Evolutionary conservation across 179 eudicot genomes (phyloP).

Genomic region (Beta corolliflora): DNA sequence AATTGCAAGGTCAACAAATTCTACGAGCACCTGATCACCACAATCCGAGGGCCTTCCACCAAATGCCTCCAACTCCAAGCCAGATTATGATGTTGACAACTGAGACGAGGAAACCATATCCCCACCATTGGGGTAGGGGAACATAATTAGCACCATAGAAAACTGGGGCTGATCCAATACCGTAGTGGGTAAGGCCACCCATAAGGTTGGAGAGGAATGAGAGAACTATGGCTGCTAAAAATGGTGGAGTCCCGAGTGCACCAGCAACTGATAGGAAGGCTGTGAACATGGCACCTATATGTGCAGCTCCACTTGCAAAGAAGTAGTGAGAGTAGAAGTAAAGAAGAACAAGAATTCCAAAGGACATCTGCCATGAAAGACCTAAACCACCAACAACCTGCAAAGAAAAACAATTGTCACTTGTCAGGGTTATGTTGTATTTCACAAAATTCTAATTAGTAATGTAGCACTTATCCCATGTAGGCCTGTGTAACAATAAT

Average conservation of each 20-base stretch:
- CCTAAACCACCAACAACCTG: slow-evolving; percentile 99
- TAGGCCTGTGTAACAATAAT: no score
- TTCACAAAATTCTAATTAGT: neutral
- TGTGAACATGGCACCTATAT: slow-evolving; percentile 97
- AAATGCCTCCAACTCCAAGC: slow-evolving; percentile 94
- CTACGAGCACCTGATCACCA: slow-evolving; percentile 46
- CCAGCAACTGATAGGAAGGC: slow-evolving; percentile 90
- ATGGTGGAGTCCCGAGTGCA: slow-evolving; percentile 89
- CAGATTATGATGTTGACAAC: slow-evolving; percentile 83
- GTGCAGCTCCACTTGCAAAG: slow-evolving; percentile 99
- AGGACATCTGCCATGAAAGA: slow-evolving; percentile 94
- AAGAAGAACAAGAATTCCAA: slow-evolving; percentile 90
- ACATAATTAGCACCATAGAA: slow-evolving; percentile 96
- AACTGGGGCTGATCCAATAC: slow-evolving; percentile 95
- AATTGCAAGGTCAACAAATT: slow-evolving; percentile 29
- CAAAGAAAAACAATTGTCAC: slow-evolving; percentile 10
- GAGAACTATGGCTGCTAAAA: slow-evolving; percentile 82
- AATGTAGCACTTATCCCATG: neutral
- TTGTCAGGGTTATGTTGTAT: slow-evolving; percentile 8
- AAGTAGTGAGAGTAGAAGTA: slow-evolving; percentile 98
- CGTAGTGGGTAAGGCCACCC: slow-evolving; percentile 98
- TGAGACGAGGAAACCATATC: slow-evolving; percentile 83
- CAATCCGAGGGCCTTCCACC: slow-evolving; percentile 95
- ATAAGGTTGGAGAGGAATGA: slow-evolving; percentile 88
- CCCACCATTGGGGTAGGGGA: slow-evolving; percentile 96